Conservation (phyloP, 805 yeast genomes). For the Hanseniaspora hatyaiensis region DNA sequence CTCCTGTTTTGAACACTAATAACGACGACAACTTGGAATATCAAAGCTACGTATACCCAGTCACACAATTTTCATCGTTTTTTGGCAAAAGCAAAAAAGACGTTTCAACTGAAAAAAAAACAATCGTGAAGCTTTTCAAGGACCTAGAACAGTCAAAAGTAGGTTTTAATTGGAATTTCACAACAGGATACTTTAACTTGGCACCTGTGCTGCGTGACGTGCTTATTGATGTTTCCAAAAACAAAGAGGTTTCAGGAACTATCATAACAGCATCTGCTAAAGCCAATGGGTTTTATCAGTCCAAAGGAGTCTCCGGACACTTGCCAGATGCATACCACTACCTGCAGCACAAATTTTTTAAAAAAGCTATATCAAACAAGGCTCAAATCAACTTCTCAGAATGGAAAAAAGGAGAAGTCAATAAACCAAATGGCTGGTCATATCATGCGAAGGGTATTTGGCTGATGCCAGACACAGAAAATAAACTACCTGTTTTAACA, state of each 20-base stretch:
- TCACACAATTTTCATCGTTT: conserved; percentile 82
- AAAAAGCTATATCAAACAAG: conserved; percentile 35
- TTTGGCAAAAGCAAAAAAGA: conserved; percentile 33
- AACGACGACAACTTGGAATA: conserved; percentile 23
- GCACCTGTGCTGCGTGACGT: conserved; percentile 55
- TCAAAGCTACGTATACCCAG: conserved; percentile 70
- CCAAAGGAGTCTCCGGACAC: conserved; percentile 67
- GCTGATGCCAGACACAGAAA: conserved; percentile 47
- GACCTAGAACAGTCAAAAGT: conserved; percentile 32
- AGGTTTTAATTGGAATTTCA: conserved; percentile 63
- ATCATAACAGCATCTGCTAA: conserved; percentile 86
- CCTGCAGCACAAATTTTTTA: conserved; percentile 57
- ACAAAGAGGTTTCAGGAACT: conserved; percentile 40
- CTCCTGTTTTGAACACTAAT: conserved; percentile 17
- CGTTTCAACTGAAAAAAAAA: conserved; percentile 70
- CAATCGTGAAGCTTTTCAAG: conserved; percentile 48
- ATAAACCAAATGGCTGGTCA: conserved; percentile 81
- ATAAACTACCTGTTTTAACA: conserved; percentile 54
- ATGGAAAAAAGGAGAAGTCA: conserved; percentile 81
- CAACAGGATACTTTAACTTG: conserved; percentile 95
- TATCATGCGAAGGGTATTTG: conserved; percentile 96
- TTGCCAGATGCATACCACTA: conserved; percentile 80
- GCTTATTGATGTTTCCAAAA: conserved; percentile 38
- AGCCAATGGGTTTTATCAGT: conserved; percentile 85
- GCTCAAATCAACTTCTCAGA: conserved; percentile 50